Conservation (phyloP, 148 eudicot genomes). For the Tetragonia tetragonoides region DNA sequence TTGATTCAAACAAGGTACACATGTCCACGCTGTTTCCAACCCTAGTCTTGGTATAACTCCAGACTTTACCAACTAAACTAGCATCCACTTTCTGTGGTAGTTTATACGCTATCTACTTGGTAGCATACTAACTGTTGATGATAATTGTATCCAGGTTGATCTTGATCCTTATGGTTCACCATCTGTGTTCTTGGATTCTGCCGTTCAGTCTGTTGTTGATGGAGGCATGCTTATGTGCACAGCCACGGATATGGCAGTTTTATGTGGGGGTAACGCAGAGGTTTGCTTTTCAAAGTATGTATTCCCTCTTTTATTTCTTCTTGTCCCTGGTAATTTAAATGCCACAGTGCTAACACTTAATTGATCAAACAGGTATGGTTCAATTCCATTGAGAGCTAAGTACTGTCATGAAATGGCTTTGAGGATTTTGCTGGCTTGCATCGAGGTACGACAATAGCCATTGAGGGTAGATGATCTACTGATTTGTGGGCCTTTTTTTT, state of each 20-base stretch:
- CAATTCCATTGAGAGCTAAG: conserved; percentile 78
- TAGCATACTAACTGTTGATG: background rate
- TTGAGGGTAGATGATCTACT: background rate
- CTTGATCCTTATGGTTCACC: conserved; percentile 99
- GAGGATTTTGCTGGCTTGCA: conserved; percentile 87
- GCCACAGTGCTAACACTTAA: conserved; percentile 20
- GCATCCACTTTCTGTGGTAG: background rate
- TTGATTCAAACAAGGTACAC: no score
- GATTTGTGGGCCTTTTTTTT: background rate
- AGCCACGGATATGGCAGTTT: conserved; percentile 97
- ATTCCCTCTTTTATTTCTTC: conserved; percentile 4
- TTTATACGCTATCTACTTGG: background rate
- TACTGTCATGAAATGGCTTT: conserved; percentile 98
- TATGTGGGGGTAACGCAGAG: conserved; percentile 94
- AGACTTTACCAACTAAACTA: no score
- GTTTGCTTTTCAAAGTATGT: conserved; percentile 98
- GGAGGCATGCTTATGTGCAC: conserved; percentile 98
- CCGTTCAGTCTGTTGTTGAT: conserved; percentile 86
- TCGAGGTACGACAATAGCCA: conserved; percentile 53
- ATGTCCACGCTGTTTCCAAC: no score
- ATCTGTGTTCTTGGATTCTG: conserved; percentile 93
- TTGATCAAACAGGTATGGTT: conserved; percentile 71
- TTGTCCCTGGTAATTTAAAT: background rate
- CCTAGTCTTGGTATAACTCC: no score
- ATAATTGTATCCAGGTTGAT: conserved; percentile 68